Percentiles rank a stretch among this genome's conserved stretches.
Conservation (phyloP, 306 rosid genomes). For the Cicer chorassanicum region DNA sequence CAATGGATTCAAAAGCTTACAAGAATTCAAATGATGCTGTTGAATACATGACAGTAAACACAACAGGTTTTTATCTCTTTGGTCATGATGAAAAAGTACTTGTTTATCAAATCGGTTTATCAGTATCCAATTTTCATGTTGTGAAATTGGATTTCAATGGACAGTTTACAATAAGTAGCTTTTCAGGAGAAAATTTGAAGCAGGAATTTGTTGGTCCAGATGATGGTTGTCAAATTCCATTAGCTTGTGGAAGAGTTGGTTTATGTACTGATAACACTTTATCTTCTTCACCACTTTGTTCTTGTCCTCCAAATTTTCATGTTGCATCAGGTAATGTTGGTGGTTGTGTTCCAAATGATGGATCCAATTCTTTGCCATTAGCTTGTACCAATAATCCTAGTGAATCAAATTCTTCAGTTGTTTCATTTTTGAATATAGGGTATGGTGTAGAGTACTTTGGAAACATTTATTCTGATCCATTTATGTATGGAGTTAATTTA, state of each 20-base stretch:
- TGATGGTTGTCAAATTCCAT: conserved; percentile 68
- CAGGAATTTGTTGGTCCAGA: conserved; percentile 71
- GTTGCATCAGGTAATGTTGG: conserved; percentile 46
- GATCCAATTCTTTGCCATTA: conserved; percentile 60
- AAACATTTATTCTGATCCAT: conserved; percentile 55
- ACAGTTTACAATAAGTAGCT: conserved; percentile 61
- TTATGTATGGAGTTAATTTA: conserved; percentile 51
- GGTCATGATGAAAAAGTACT: conserved; percentile 57
- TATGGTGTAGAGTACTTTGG: conserved; percentile 60
- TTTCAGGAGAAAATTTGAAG: conserved; percentile 52
- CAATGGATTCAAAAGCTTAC: conserved; percentile 55
- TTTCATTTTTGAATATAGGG: conserved; percentile 68
- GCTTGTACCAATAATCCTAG: conserved; percentile 43
- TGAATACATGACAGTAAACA: conserved; percentile 65
- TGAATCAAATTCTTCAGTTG: conserved; percentile 51
- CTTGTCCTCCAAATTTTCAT: conserved; percentile 73
- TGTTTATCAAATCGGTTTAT: conserved; percentile 57
- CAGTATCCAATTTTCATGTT: conserved; percentile 58
- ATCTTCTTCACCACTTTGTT: conserved; percentile 60
- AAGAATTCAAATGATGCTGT: conserved; percentile 50
- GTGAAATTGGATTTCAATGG: conserved; percentile 68
- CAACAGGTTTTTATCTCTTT: conserved; percentile 66
- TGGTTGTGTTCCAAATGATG: conserved; percentile 68
- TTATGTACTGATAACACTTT: conserved; percentile 55
- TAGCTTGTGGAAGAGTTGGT: conserved; percentile 70